A percentile compares a stretch with the other conserved stretches of the same genome.
These are phyloP conservation scores for Ophiosphaerella narmari DNA, from an alignment of 2,329 filamentous ascomycete genomes.

Conservation along the genomic window DNA sequence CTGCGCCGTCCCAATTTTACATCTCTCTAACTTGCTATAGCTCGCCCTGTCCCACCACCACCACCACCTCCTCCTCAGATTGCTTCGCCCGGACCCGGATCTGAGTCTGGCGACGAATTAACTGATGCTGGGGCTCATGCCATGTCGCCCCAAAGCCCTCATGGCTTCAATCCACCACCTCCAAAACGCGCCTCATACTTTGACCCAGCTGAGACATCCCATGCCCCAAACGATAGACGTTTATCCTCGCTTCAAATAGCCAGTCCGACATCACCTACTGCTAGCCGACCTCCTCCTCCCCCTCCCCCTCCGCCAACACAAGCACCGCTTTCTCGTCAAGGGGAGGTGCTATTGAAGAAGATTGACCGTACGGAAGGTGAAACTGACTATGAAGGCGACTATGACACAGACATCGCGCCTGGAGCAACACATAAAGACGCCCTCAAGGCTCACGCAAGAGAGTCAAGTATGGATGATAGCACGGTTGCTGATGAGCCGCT, in stretches of 20 bases:
- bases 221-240: constrained; percentile 39
- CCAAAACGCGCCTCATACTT: constrained; percentile 50
- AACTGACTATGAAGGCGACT: constrained; percentile 96
- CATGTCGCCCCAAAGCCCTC: constrained; percentile 34
- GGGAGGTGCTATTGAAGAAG: constrained; percentile 33
- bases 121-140: constrained; percentile 44
- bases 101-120: constrained; percentile 87
- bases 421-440: constrained; percentile 93
- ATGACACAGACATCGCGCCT: constrained; percentile 96
- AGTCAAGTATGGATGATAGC: constrained; percentile 73
- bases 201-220: constrained; percentile 41
- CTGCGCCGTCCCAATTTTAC: not conserved
- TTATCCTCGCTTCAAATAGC: constrained; percentile 59
- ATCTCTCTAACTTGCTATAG: constrained; percentile 48
- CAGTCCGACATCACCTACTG: constrained; percentile 41
- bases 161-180: constrained; percentile 31
- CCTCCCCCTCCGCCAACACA: constrained; percentile 54
- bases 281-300: constrained; percentile 52
- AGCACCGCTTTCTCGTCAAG: constrained; percentile 45
- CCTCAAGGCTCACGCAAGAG: constrained; percentile 77
- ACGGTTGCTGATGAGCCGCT: constrained; percentile 61
- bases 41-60: constrained; percentile 63
- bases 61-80: constrained; percentile 49
- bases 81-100: constrained; percentile 74
- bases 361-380: constrained; percentile 76